Percentiles rank a stretch among this genome's conserved stretches.
Conservation (phyloP, 2,329 filamentous ascomycete species). For the Talaromyces sp. region DNA sequence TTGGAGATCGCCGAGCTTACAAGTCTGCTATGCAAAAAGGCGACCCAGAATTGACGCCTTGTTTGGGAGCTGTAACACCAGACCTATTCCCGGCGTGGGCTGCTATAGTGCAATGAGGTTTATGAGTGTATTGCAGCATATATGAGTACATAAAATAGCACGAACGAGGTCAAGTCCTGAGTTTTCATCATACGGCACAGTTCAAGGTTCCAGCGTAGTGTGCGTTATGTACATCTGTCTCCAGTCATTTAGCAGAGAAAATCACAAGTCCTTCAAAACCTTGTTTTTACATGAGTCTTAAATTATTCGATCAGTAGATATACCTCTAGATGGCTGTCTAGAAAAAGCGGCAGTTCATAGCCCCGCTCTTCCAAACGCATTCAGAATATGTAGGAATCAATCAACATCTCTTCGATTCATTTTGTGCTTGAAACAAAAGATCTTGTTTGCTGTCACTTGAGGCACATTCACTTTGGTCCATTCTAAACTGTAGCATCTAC, state of each 20-base stretch:
- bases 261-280: background rate
- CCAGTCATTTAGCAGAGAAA: background rate
- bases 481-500: background rate
- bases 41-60: slow-evolving; percentile 46
- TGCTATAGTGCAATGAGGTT: background rate
- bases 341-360: background rate
- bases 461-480: background rate
- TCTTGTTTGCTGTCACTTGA: background rate
- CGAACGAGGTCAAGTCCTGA: background rate
- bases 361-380: background rate
- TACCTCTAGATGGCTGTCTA: background rate
- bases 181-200: background rate
- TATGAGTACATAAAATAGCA: too few species aligned
- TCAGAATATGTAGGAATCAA: background rate
- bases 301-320: background rate
- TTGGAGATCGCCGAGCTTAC: slow-evolving; percentile 48
- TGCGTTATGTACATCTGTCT: background rate
- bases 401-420: background rate
- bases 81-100: slow-evolving; percentile 8
- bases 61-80: slow-evolving; percentile 22
- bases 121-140: background rate
- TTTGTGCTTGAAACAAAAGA: background rate
- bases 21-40: slow-evolving; percentile 47
- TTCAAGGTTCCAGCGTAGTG: background rate
- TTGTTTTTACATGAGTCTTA: background rate